Evolutionary conservation across 1,139 yeast genomes (phyloP).

Genomic region (Nematodospora anomalae): DNA sequence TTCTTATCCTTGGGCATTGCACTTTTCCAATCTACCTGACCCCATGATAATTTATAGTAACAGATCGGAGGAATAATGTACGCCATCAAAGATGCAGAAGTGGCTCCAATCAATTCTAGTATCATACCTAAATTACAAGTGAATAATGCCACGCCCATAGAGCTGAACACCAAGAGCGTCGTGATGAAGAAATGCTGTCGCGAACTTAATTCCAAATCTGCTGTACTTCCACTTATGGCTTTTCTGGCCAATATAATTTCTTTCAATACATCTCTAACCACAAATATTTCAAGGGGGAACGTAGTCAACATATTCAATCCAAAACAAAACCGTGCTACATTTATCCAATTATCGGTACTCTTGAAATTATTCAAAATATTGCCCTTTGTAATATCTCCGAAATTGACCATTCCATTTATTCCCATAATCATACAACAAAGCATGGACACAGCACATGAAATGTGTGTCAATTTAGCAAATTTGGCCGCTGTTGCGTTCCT

Average conservation of each 20-base stretch:
- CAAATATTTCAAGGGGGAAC: slow-evolving; percentile 86
- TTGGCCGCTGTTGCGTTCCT: slow-evolving; percentile 72
- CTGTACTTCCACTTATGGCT: slow-evolving; percentile 27
- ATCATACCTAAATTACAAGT: slow-evolving; percentile 91
- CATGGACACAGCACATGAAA: slow-evolving; percentile 81
- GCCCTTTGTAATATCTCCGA: slow-evolving; percentile 80
- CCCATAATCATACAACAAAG: slow-evolving; percentile 80
- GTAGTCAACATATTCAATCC: slow-evolving; percentile 95
- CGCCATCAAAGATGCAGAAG: slow-evolving; percentile 91
- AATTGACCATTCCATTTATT: slow-evolving; percentile 71
- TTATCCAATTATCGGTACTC: slow-evolving; percentile 67
- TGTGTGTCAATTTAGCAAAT: slow-evolving; percentile 76
- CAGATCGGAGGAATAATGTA: slow-evolving; percentile 89
- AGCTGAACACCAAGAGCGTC: slow-evolving; percentile 59
- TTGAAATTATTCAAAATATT: slow-evolving; percentile 86
- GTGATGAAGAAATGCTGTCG: slow-evolving; percentile 67
- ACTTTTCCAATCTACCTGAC: slow-evolving; percentile 38
- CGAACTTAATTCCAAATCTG: slow-evolving; percentile 43
- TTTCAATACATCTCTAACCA: slow-evolving; percentile 78
- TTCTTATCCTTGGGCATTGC: slow-evolving; percentile 34
- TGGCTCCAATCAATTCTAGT: slow-evolving; percentile 86
- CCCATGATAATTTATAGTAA: slow-evolving; percentile 62
- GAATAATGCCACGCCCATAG: slow-evolving; percentile 74
- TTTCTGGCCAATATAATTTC: slow-evolving; percentile 50
- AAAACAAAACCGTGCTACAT: slow-evolving; percentile 85